Percentiles rank a stretch among this genome's conserved stretches.
Conservation (phyloP, 2,329 filamentous ascomycete species). For the Pseudodiploospora longispora region DNA sequence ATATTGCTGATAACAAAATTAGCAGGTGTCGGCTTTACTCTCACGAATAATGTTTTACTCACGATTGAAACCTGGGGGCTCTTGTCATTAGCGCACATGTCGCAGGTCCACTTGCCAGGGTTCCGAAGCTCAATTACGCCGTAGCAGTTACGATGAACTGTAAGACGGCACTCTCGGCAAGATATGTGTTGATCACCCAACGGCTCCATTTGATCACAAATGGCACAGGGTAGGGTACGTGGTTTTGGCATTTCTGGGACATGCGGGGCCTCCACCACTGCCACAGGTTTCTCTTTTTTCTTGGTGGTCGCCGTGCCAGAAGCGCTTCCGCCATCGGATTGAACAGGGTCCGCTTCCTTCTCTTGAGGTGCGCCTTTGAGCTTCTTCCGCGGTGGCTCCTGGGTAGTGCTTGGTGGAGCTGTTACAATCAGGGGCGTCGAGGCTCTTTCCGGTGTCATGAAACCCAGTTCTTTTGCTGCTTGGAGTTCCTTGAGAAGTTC, state of each 20-base stretch:
- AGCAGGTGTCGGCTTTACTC: background rate
- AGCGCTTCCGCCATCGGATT: constrained; percentile 37
- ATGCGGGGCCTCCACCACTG: constrained; percentile 45
- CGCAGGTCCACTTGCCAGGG: constrained; percentile 81
- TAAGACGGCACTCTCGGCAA: constrained; percentile 82
- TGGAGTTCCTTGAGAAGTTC: constrained; percentile 71
- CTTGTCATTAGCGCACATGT: constrained; percentile 92
- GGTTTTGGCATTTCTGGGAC: constrained; percentile 72
- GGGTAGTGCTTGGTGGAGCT: constrained; percentile 16
- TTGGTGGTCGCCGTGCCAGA: constrained; percentile 30
- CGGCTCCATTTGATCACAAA: constrained; percentile 70
- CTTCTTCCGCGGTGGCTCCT: constrained; percentile 58
- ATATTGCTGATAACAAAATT: constrained; percentile 54
- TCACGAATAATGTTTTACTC: constrained; percentile 29
- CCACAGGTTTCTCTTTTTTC: constrained; percentile 58
- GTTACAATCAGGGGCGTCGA: constrained; percentile 26
- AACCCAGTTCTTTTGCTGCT: constrained; percentile 52
- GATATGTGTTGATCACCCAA: constrained; percentile 64
- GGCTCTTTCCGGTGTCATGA: constrained; percentile 35
- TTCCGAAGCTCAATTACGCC: constrained; percentile 66
- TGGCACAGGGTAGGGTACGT: constrained; percentile 70
- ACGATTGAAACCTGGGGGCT: constrained; percentile 87
- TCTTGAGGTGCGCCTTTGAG: constrained; percentile 47
- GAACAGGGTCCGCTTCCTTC: constrained; percentile 39
- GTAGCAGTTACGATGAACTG: constrained; percentile 88